Evolutionary conservation across 208 protist genomes (phyloP), one percentile per base, ranked within the genome.

Genomic region (Acanthamoeba healyi): DNA sequence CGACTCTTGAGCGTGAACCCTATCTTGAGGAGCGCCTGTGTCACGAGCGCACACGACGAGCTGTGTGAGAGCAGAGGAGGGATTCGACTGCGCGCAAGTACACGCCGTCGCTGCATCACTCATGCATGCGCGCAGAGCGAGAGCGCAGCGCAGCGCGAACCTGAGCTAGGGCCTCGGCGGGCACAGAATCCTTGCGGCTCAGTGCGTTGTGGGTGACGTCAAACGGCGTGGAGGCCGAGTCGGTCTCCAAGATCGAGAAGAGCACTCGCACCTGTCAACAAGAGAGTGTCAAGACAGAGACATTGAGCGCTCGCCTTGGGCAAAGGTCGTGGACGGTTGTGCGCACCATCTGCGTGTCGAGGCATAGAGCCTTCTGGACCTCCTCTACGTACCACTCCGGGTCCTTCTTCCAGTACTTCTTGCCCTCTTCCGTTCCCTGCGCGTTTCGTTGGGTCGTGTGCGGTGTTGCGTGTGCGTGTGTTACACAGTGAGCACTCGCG

Each of bases 391-490:
- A 77, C 67, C 67, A 77, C 67, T 77, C 67, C 3, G 67, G 67
- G 34, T 77, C 67, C 67, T 77, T 77, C 10, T 44, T 38, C 67
- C 67, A 77, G 14, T 77, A 77, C 38, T 77, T 77, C 67, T 77
- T 77, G 38, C 67, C 67, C 67, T 77, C 67, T n/a, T 77, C 67
- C 1, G 67, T 77, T 36, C 67, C 67, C 67, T 77, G 67, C n/a
- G 17, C 29, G 14, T 26, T 67, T 29, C 63, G 12, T 4, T 40
- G 2, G 17, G 6, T 36, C n/a, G 34, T 56, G 4, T 56, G 49
- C 22, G 1, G 4, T 7, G 12, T 5, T 56, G 9, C 1, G 12
- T 56, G 63, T 49, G 44, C 12, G 44, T 4, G 4, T 49, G 44
- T 49, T 4, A 15, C 44, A 49, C 9, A 49, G 44, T 49, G 44